Conservation (phyloP, 2,329 filamentous ascomycete genomes). For the Cladophialophora immunda region DNA sequence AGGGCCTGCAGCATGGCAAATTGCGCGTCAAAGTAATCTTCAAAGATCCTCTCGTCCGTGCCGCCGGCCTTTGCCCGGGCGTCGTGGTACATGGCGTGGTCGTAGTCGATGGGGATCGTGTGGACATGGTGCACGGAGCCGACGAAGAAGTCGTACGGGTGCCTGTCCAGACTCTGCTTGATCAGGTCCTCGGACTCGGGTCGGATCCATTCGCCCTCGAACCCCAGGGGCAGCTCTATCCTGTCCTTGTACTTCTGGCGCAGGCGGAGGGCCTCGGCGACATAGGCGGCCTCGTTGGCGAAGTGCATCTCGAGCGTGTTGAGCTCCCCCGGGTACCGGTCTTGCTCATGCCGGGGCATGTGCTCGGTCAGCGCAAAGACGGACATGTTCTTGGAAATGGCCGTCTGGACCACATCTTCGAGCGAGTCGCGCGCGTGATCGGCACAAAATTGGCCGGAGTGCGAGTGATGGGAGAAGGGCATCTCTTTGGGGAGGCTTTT, state of each 20-base stretch:
- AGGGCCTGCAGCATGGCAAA: conserved; percentile 78
- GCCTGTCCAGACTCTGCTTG: conserved; percentile 63
- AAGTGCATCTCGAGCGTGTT: conserved; percentile 41
- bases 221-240: conserved; percentile 85
- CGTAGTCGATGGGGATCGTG: conserved; percentile 88
- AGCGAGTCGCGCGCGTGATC: conserved; percentile 86
- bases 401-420: conserved; percentile 81
- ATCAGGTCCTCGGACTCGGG: conserved; percentile 70
- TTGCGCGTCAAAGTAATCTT: conserved; percentile 89
- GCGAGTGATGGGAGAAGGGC: conserved; percentile 98
- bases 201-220: conserved; percentile 93
- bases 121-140: conserved; percentile 92
- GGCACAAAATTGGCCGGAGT: conserved; percentile 96
- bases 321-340: conserved; percentile 94
- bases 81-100: conserved; percentile 69
- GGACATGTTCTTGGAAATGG: conserved; percentile 79
- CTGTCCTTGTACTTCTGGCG: conserved; percentile 72
- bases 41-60: conserved; percentile 77
- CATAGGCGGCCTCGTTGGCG: conserved; percentile 70
- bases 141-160: conserved; percentile 85
- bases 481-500: conserved; percentile 62
- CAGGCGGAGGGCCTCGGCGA: conserved; percentile 77
- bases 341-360: conserved; percentile 81
- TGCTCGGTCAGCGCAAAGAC: conserved; percentile 92
- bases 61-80: conserved; percentile 68